Conservation (phyloP, 495 filamentous ascomycete species). For the Polyplosphaeria fusca region DNA sequence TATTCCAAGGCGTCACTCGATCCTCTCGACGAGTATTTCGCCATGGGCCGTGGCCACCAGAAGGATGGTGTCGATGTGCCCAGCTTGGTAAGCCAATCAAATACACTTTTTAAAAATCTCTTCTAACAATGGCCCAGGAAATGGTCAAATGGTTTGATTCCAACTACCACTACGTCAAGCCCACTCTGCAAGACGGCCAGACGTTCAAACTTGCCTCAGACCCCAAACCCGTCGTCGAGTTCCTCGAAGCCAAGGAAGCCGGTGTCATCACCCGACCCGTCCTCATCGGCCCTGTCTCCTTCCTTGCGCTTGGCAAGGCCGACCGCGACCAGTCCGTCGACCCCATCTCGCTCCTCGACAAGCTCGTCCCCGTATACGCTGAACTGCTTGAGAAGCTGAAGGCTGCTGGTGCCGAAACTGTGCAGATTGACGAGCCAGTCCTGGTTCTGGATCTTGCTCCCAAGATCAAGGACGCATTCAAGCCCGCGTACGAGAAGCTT, state of each 20-base stretch:
- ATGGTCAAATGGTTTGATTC: slow-evolving; percentile 99
- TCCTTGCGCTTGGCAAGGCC: slow-evolving; percentile 93
- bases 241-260: slow-evolving; percentile 94
- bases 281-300: slow-evolving; percentile 91
- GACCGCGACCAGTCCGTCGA: slow-evolving; percentile 88
- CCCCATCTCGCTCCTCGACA: slow-evolving; percentile 86
- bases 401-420: slow-evolving; percentile 87
- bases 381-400: slow-evolving; percentile 89
- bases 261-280: slow-evolving; percentile 91
- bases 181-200: slow-evolving; percentile 93
- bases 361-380: slow-evolving; percentile 87
- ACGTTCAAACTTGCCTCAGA: slow-evolving; percentile 79
- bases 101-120: too few relatives aligned
- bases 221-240: slow-evolving; percentile 92
- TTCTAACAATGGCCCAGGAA: slow-evolving; percentile 54
- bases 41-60: slow-evolving; percentile 98
- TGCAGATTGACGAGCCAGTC: slow-evolving; percentile 96
- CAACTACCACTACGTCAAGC: slow-evolving; percentile 99
- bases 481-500: slow-evolving; percentile 90
- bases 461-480: slow-evolving; percentile 94
- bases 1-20: slow-evolving; percentile 83
- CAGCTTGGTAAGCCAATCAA: slow-evolving; percentile 59
- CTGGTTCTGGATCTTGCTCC: slow-evolving; percentile 87
- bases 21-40: slow-evolving; percentile 94
- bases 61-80: slow-evolving; percentile 90